Conservation (phyloP, 2,329 filamentous ascomycete species). For the Ophiostoma piceae region DNA sequence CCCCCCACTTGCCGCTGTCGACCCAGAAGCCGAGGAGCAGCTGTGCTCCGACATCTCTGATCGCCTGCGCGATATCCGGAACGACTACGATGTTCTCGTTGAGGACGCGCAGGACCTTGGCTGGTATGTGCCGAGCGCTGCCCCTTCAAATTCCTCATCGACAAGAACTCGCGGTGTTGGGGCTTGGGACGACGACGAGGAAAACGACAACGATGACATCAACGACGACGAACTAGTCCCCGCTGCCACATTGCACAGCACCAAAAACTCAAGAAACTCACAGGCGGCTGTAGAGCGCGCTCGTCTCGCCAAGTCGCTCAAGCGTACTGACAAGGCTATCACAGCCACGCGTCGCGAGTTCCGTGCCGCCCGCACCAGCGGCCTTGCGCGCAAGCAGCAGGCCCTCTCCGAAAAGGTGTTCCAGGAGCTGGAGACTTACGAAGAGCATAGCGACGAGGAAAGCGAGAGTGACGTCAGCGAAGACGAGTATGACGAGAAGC, state of each 20-base stretch:
- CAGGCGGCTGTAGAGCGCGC: slow-evolving; percentile 49
- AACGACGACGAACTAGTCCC: not conserved
- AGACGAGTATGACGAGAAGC: slow-evolving; percentile 26
- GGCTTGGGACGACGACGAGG: not conserved
- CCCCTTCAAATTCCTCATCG: not conserved
- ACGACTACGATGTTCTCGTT: slow-evolving; percentile 72
- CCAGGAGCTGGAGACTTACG: slow-evolving; percentile 62
- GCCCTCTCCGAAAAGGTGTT: slow-evolving; percentile 69
- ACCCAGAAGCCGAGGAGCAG: slow-evolving; percentile 58
- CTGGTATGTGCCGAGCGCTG: not conserved
- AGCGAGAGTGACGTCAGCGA: slow-evolving; percentile 30
- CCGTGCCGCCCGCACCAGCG: slow-evolving; percentile 69
- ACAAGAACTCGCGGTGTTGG: not conserved
- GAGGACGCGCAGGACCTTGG: slow-evolving; percentile 71
- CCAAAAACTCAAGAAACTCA: not conserved
- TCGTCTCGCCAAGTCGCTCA: slow-evolving; percentile 60
- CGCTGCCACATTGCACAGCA: not conserved
- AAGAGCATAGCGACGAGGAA: slow-evolving; percentile 29
- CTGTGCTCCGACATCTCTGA: slow-evolving; percentile 76
- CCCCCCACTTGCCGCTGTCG: slow-evolving; percentile 28
- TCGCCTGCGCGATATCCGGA: slow-evolving; percentile 69
- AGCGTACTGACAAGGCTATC: slow-evolving; percentile 64
- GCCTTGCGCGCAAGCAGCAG: slow-evolving; percentile 68
- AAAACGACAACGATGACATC: not conserved
- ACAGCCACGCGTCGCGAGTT: slow-evolving; percentile 55